A percentile compares a stretch with the other conserved stretches of the same genome.
These are phyloP conservation scores for Trebouxiophyceae sp. DNA, from an alignment of 163 green algal species.

Conservation along the genomic window DNA sequence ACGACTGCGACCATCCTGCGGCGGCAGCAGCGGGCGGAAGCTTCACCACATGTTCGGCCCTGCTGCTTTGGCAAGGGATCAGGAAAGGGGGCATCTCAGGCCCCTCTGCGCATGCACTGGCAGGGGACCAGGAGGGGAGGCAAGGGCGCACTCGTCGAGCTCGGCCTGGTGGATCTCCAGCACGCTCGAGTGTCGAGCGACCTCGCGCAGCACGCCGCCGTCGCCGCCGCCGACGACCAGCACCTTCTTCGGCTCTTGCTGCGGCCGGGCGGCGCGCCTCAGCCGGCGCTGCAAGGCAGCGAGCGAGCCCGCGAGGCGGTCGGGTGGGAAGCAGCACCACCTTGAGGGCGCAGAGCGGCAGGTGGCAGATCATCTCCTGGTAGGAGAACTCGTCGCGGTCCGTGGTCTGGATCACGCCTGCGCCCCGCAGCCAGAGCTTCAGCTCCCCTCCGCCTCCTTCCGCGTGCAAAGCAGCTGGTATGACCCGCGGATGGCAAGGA, in stretches of 20 bases:
- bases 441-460: not conserved
- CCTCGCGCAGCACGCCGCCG: constrained; percentile 92
- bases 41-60: too few relatives aligned
- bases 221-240: constrained; percentile 97
- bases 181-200: constrained; percentile 72
- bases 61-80: too few relatives aligned
- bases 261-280: not conserved
- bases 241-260: constrained; percentile 63
- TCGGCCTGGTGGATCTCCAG: constrained; percentile 93
- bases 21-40: too few relatives aligned
- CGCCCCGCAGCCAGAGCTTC: not conserved
- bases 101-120: too few relatives aligned
- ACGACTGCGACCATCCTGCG: constrained; percentile 81
- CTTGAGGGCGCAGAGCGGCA: constrained; percentile 81
- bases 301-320: not conserved
- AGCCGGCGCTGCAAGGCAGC: not conserved
- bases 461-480: not conserved
- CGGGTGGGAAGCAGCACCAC: constrained; percentile 21
- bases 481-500: not conserved
- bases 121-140: too few relatives aligned
- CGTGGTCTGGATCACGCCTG: constrained; percentile 92
- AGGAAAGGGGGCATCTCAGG: too few relatives aligned
- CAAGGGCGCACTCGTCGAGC: constrained; percentile 75
- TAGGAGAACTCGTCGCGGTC: constrained; percentile 96
- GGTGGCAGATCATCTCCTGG: constrained; percentile 98